Evolutionary conservation across 305 asterid genomes (phyloP), one percentile per base, ranked within the genome.

Genomic region (Solanum chacoense): DNA sequence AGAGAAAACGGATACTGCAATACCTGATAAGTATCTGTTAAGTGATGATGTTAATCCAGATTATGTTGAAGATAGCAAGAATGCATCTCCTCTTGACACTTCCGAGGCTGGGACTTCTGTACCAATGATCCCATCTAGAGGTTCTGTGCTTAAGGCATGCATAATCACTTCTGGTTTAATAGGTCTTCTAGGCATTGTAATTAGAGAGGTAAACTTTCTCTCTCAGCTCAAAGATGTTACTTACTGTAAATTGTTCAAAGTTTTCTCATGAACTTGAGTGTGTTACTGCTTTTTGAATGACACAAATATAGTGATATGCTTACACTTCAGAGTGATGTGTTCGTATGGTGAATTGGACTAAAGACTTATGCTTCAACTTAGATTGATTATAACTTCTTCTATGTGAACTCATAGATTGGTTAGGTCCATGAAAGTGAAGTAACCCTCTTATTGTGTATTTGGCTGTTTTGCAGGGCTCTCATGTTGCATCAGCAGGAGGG

Each of bases 121-220:
- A 20, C 77, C 88, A 55, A 22, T 65, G 1, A 40, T 89, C 88
- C 94, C 99, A 63, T 94, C 98, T 80, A 91, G 98, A 88, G 88
- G 83, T 90, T 93, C 93, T 90, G 99, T 97, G 92, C 98, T 97
- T 91, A 96, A 88, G 90, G 97, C 99, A 32, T 97, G 99, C 93
- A 90, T 93, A 6, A 65, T 93, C 87, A 93, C 98, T 67, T 97
- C 94, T 87, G 94, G 93, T 90, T 89, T 91, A 5, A 96, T 97
- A 24, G 95, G 92, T 73, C 93, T 92, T 86, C 89, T 95, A 63
- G 98, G 98, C 34, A 87, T 96, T 88, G 73, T 92, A 74, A 90
- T 94, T 91, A 93, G 98, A 89, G 96, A 96, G 98, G 99, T 96
- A 90, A 65, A 24, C 65, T 87, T 83, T 80, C 72, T 83, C 87